Base-by-base conservation (phyloP, 2,329 filamentous ascomycete genomes). In the Aureobasidium uvarum region DNA sequence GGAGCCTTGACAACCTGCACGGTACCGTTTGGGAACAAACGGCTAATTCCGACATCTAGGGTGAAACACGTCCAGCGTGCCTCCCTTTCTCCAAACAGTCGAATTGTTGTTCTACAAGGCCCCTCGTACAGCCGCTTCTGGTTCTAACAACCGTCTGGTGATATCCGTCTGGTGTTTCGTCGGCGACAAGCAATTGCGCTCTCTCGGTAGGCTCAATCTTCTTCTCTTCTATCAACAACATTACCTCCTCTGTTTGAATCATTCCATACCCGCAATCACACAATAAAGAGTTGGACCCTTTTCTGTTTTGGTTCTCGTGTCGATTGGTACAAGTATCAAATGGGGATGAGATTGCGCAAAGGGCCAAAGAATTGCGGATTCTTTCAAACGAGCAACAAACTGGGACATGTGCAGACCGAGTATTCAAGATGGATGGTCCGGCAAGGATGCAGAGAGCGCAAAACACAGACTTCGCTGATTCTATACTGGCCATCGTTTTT, bases 21-120 rank as follows among this genome's bases (percentile, higher is more conserved):
- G 33, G 10, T 62, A 31, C 45, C 58, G 45, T 62, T 62, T 62
- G 33, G 33, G 31, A 62, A 16, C 58, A 62, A 60, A 62, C 58
- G 58, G 58, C 58, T 51, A 28, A 13, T 41, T 62, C 58, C 58
- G 58, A 10, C 45, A 11, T 31, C n/a, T 20, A 60, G 58, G 20
- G 33, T 51, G 58, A 41, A 51, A 62, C 43, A 5, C 58, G 11
- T 62, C 36, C 58, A 51, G 58, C 45, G 45, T 36, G 48, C 45
- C 31, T 51, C 45, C 58, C 58, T 62, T 62, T 46, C 36, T 51
- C 36, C 58, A 62, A 62, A 62, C 58, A 62, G 58, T 51, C 58
- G 20, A 51, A 51, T 62, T 41, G 58, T 62, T 62, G 58, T 62
- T 62, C 58, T 51, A 62, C 58, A 62, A 62, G 33, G 58, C 45